Evolutionary conservation across 2,329 filamentous ascomycete species (phyloP), one percentile per base, ranked within the genome.

Genomic region (Sordariomycetes sp.): DNA sequence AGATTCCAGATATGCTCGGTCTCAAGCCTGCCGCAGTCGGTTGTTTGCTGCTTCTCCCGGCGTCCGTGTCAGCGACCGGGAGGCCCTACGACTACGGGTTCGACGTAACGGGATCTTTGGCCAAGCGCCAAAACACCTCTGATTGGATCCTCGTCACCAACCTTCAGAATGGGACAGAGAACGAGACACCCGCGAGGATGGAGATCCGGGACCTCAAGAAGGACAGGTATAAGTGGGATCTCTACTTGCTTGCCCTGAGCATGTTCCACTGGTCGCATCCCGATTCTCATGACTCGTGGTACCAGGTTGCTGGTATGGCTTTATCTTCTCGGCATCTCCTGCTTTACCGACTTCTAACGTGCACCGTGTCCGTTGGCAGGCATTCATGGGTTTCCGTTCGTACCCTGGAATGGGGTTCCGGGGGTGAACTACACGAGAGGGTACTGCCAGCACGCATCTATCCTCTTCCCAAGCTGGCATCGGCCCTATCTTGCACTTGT

Each of bases 401-500:
- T 72, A 46, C 68, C 77, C 14, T 84, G 80, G 79, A 79, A 76
- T 34, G 76, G 72, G 37, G 81, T 83, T 24, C 65, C 71, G 54
- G 81, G 79, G 40, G 40, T 37, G 40, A 59, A 61, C 20, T 58
- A 51, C 22, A 72, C 76, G 46, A 76, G 79, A 18, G 90, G 89
- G 55, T 95, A 91, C 69, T 95, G 90, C 69, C 82, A 82, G 16
- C 90, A 96, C 70, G 81, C 78, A 25, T 88, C 87, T 1, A 82
- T 86, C 48, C 74, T 94, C 18, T 94, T 96, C 68, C 82, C 87
- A 46, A 80, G 85, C 46, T 95, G 90, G 90, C 90, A 96, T 75
- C 82, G 90, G 55, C 88, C 89, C 1, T 95, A 93, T 69, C 75
- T 94, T 60, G 79, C 77, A 34, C 69, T 83, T 55, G 81, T 81